A percentile compares a stretch with the other conserved stretches of the same genome.
Evolutionary conservation across 768 basidiomycete genomes (phyloP).

Genomic region (Coprinellus micaceus): DNA sequence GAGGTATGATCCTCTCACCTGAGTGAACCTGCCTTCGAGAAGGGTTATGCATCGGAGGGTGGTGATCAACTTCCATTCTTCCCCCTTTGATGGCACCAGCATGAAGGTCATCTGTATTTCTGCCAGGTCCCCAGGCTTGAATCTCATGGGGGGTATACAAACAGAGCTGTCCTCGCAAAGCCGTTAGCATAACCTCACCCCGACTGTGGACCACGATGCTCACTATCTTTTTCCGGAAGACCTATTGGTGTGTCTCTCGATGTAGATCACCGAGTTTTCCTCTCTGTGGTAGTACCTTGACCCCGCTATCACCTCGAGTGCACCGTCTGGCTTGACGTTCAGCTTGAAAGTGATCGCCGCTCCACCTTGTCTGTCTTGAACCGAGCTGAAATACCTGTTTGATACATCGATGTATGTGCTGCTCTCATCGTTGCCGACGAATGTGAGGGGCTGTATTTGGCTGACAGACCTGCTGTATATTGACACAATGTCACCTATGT

Average conservation of each 20-base stretch:
- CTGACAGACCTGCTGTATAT: neutral
- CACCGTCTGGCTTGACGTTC: constrained; percentile 6
- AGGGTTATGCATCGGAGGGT: constrained; percentile 9
- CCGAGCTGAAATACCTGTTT: constrained; percentile 11
- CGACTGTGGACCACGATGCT: neutral
- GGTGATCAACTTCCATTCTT: constrained; percentile 10
- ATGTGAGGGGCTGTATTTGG: neutral
- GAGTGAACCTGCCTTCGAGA: constrained; percentile 8
- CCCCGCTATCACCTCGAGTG: neutral
- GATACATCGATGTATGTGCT: neutral
- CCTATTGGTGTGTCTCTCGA: neutral
- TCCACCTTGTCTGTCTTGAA: neutral
- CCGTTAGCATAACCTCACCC: neutral
- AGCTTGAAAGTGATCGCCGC: constrained; percentile 1
- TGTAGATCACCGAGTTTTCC: constrained; percentile 16
- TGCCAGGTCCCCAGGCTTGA: constrained; percentile 9
- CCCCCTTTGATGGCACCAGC: constrained; percentile 8
- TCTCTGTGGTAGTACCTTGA: constrained; percentile 10
- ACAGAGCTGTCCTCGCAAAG: neutral
- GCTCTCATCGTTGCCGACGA: neutral
- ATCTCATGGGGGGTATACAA: neutral
- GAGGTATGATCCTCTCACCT: constrained; percentile 6
- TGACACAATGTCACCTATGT: neutral
- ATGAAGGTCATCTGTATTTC: constrained; percentile 14
- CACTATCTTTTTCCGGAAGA: neutral